Conservation (phyloP, 176 grass and related monocot species). For the Ensete glaucum region DNA sequence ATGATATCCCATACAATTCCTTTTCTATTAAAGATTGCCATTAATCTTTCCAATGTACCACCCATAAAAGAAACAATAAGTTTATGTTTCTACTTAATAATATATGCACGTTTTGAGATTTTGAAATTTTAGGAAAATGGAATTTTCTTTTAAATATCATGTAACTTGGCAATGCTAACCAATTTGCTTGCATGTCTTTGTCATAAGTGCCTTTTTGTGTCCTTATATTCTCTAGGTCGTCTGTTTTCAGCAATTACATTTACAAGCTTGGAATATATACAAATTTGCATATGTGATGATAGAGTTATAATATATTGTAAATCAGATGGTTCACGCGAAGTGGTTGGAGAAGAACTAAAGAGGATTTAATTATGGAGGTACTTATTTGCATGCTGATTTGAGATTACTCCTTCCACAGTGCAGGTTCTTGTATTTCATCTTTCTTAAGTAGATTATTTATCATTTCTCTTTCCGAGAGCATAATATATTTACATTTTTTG, state of each 20-base stretch:
- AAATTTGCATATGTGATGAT: constrained; percentile 3
- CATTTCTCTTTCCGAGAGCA: not conserved
- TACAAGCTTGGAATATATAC: not conserved
- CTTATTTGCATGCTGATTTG: constrained; percentile 17
- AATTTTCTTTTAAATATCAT: not conserved
- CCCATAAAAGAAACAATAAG: not conserved
- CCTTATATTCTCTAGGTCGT: not conserved
- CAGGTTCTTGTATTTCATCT: constrained; percentile 22
- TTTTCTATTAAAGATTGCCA: not conserved
- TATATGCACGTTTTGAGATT: not conserved
- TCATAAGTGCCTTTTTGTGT: not conserved
- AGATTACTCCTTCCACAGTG: constrained; percentile 22
- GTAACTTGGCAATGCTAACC: not conserved
- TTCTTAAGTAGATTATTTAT: constrained; percentile 15
- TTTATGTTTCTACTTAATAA: not conserved
- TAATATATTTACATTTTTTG: not conserved
- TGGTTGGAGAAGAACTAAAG: constrained; percentile 96
- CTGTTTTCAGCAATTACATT: not conserved
- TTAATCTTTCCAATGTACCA: not conserved
- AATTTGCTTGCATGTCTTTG: not conserved
- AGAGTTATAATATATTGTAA: constrained; percentile 28
- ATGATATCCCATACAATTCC: not conserved
- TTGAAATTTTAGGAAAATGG: not conserved
- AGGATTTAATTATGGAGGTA: constrained; percentile 88
- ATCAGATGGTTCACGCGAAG: constrained; percentile 84